A percentile compares a stretch with the other conserved stretches of the same genome.
phyloP scores from a whole-genome alignment of 768 basidiomycete species.

The Sarcomyxa edulis region DNA sequence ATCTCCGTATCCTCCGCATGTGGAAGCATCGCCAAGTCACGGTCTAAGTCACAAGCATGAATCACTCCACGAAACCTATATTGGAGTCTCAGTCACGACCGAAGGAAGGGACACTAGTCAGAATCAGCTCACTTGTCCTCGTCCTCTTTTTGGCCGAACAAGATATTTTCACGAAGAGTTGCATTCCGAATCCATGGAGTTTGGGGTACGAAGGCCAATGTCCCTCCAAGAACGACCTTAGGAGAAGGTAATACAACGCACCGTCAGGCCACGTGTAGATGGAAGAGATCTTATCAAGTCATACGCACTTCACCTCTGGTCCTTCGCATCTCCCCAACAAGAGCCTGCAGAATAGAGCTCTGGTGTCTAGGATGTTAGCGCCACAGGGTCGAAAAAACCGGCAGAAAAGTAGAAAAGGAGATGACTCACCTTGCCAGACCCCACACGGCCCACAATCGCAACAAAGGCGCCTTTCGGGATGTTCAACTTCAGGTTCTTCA shows the following conservation, averaged over 20 bases:
- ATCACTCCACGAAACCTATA: conserved; percentile 52
- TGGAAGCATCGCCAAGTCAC: conserved; percentile 68
- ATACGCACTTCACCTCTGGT: conserved; percentile 51
- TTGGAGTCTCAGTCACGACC: neutral
- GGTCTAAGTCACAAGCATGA: conserved; percentile 61
- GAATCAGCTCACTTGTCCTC: conserved; percentile 35
- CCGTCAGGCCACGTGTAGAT: too few species aligned
- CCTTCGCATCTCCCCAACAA: conserved; percentile 67
- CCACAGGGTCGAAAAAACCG: too few species aligned
- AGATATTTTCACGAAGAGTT: conserved; percentile 67
- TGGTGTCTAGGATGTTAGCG: too few species aligned
- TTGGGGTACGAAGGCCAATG: conserved; percentile 56
- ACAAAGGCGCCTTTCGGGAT: conserved; percentile 56
- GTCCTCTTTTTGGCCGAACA: conserved; percentile 66
- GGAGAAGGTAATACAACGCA: conserved; percentile 1
- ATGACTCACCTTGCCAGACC: conserved; percentile 56
- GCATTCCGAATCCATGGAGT: conserved; percentile 64
- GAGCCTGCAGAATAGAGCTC: conserved; percentile 51
- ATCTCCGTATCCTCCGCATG: conserved; percentile 67
- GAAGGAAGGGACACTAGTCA: neutral
- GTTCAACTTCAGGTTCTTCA: conserved; percentile 39
- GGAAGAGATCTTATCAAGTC: conserved; percentile 2
- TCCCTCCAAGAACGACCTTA: conserved; percentile 48
- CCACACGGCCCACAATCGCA: conserved; percentile 71
- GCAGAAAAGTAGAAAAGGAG: too few species aligned